phyloP scores from a whole-genome alignment of 78 protist genomes.

The Anaeramoeba ignava region DNA sequence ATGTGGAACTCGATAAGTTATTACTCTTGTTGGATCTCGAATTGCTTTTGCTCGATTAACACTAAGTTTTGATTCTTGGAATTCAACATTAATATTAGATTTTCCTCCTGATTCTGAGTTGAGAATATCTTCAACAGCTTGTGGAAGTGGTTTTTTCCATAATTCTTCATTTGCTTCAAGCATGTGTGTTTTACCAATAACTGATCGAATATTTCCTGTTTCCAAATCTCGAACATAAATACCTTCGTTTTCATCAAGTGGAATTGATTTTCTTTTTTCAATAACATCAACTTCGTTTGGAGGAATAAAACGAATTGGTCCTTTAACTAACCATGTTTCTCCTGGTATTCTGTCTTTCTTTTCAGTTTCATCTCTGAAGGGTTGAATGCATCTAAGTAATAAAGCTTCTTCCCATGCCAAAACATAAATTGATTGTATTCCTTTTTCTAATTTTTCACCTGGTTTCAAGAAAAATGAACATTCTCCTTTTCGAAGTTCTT shows the following conservation, averaged over 20 bases:
- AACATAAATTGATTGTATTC: slow-evolving; percentile 48
- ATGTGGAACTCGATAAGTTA: slow-evolving; percentile 74
- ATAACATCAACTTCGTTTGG: slow-evolving; percentile 70
- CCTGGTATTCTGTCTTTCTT: slow-evolving; percentile 65
- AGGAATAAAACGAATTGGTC: slow-evolving; percentile 64
- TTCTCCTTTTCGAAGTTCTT: slow-evolving; percentile 46
- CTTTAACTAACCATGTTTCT: slow-evolving; percentile 50
- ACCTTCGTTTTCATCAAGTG: slow-evolving; percentile 57
- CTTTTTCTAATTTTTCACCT: slow-evolving; percentile 55
- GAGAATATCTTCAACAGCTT: slow-evolving; percentile 57
- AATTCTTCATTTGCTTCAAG: slow-evolving; percentile 57
- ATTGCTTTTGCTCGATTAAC: no score
- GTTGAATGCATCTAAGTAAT: slow-evolving; percentile 36
- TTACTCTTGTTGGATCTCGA: slow-evolving; percentile 56
- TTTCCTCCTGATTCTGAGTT: background rate
- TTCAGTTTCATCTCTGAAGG: slow-evolving; percentile 11
- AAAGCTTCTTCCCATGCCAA: slow-evolving; percentile 52
- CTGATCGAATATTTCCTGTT: slow-evolving; percentile 59
- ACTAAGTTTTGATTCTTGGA: slow-evolving; percentile 30
- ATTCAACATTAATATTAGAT: no score
- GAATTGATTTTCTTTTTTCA: slow-evolving; percentile 52
- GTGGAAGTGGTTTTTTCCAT: slow-evolving; percentile 52
- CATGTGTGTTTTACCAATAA: slow-evolving; percentile 59
- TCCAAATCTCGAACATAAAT: slow-evolving; percentile 60
- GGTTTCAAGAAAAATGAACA: slow-evolving; percentile 60